phyloP scores from a whole-genome alignment of 2,329 filamentous ascomycete species.

The Fusarium sp. region DNA sequence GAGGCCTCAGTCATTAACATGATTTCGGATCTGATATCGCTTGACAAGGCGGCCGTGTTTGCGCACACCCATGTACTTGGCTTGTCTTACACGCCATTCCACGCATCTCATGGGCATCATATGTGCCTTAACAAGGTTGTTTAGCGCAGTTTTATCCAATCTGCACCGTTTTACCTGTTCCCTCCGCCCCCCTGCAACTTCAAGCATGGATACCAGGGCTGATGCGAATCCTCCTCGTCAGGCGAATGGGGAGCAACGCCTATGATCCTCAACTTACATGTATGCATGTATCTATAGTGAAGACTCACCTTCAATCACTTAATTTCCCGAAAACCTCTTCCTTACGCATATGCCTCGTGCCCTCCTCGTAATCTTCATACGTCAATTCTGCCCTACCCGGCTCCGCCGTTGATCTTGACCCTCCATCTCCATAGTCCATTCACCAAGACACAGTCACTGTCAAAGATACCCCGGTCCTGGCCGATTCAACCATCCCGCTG shows the following conservation, averaged over 20 bases:
- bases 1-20: slow-evolving; percentile 21
- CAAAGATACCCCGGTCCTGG: slow-evolving; percentile 31
- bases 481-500: slow-evolving; percentile 40
- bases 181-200: slow-evolving; percentile 1
- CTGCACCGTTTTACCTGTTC: slow-evolving; percentile 1
- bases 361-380: slow-evolving; percentile 40
- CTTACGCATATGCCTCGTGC: slow-evolving; percentile 26
- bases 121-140: slow-evolving; percentile 2
- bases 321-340: slow-evolving; percentile 4
- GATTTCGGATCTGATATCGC: slow-evolving; percentile 31
- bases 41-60: slow-evolving; percentile 13
- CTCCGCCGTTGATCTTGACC: slow-evolving; percentile 12
- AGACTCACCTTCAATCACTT: slow-evolving; percentile 18
- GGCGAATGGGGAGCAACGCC: not conserved
- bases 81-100: slow-evolving; percentile 10
- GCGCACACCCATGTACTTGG: slow-evolving; percentile 4
- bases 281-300: not conserved
- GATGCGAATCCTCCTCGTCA: slow-evolving; percentile 19
- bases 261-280: not conserved
- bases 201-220: slow-evolving; percentile 5
- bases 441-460: slow-evolving; percentile 10
- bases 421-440: slow-evolving; percentile 23
- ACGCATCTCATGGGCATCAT: slow-evolving; percentile 1
- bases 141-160: not conserved
- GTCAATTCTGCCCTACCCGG: slow-evolving; percentile 43